Evolutionary conservation across 306 rosid genomes (phyloP), one percentile per base, ranked within the genome.

Genomic region (Castanospermum australe): DNA sequence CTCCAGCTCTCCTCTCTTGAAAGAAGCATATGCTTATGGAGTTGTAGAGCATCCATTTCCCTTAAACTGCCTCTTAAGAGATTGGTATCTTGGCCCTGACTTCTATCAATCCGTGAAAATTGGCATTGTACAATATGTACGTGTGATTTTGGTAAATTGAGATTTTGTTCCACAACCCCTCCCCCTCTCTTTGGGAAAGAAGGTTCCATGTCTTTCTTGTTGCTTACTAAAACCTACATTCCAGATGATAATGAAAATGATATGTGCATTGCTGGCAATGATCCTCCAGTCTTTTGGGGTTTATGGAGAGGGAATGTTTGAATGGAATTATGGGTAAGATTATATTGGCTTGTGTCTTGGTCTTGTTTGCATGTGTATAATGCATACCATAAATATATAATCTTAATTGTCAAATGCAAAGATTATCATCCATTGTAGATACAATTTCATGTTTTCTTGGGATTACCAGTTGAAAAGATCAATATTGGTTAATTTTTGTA

Each of bases 71-170:
- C 60, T 86, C 59, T 39, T 96, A 79, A 84, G 93, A 82, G 92
- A 89, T 79, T 96, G 99, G 99, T 72, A 84, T 84, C 98, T 96
- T 85, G 99, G 99, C 52, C 81, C 91, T 20, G 88, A 89, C 70
- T 96, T 96, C 90, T 96, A 96, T 86, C 75, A 96, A 84, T 90
- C 97, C 36, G 99, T 96, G 91, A 96, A 96, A 91, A 84, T 96
- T 71, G 99, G 99, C 90, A 93, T 96, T 4, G 99, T 96, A 71
- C 99, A 96, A 87, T 96, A 96, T 90, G 99, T 96, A 90, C 73
- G 98, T 86, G 90, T 76, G 77, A 47, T 76, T 71, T 78, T 78
- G 71, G 73, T 71, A 18, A 73, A 33, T 76, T 77, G 42, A 39
- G 71, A 63, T 42, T 86, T 81, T 78, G 61, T 66, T 66, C 28